phyloP scores from a whole-genome alignment of 345 rosid genomes.

The Euphorbia lathyris region DNA sequence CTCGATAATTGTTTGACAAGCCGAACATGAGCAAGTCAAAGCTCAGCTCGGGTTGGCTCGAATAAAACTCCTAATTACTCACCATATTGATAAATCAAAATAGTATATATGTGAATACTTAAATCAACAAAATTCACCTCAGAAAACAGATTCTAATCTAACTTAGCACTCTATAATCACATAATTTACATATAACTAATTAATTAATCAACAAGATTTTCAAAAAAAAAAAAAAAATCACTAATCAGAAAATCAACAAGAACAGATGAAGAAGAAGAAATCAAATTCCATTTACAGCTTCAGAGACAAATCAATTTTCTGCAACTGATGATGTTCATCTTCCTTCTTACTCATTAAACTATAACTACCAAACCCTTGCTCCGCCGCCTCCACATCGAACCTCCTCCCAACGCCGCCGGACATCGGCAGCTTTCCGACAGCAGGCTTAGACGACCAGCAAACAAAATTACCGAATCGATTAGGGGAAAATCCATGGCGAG shows the following conservation, averaged over 20 bases:
- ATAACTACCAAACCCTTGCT: conserved; percentile 16
- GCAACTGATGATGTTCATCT: conserved; percentile 36
- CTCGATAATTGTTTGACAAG: no score
- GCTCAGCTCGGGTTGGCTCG: no score
- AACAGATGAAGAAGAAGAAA: not conserved
- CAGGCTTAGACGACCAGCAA: conserved; percentile 49
- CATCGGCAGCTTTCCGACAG: conserved; percentile 44
- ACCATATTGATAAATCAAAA: no score
- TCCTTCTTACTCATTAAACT: conserved; percentile 30
- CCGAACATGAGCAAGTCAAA: no score
- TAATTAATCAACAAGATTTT: conserved; percentile 10
- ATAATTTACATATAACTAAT: conserved; percentile 13
- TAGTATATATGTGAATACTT: no score
- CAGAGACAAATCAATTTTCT: conserved; percentile 66
- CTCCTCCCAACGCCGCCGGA: conserved; percentile 31
- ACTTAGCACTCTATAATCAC: conserved; percentile 8
- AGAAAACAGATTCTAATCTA: not conserved
- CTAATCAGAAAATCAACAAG: conserved; percentile 6
- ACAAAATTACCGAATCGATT: conserved; percentile 31
- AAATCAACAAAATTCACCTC: no score
- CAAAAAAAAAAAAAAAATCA: conserved; percentile 4
- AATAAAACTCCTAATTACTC: no score
- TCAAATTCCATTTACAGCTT: conserved; percentile 41
- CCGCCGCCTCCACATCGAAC: conserved; percentile 34
- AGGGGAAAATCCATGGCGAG: conserved; percentile 29